Evolutionary conservation across 129 eudicot species (phyloP).

Genomic region (Artemisia annua): DNA sequence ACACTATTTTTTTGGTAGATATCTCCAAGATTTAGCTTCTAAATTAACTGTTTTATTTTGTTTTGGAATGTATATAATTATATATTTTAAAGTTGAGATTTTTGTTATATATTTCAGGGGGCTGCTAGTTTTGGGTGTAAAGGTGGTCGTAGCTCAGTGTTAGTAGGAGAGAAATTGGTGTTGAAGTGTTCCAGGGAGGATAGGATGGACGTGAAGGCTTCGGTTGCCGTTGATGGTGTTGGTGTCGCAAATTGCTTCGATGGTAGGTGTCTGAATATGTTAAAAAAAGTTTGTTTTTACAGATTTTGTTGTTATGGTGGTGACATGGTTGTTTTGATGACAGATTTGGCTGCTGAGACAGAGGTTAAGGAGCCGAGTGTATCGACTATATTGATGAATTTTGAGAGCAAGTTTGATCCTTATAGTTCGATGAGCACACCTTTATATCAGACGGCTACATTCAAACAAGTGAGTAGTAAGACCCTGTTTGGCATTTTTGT

Average conservation of each 20-base stretch:
- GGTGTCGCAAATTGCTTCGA: slow-evolving; percentile 41
- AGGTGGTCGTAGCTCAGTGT: slow-evolving; percentile 15
- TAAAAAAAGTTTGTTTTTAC: neutral
- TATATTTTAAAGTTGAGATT: neutral
- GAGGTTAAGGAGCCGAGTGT: slow-evolving; percentile 67
- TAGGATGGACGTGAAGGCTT: slow-evolving; percentile 60
- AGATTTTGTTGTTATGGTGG: slow-evolving; percentile 8
- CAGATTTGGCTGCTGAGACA: slow-evolving; percentile 37
- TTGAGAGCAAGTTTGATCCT: slow-evolving; percentile 84
- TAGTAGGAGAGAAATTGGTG: slow-evolving; percentile 35
- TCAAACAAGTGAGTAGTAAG: slow-evolving; percentile 60
- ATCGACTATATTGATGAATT: slow-evolving; percentile 89
- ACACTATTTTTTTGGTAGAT: neutral
- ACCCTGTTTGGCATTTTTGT: no score
- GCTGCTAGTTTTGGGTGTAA: slow-evolving; percentile 41
- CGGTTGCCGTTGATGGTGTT: slow-evolving; percentile 45
- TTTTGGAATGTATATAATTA: neutral
- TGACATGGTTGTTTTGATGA: slow-evolving; percentile 27
- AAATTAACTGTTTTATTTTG: neutral
- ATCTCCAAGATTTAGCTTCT: no score
- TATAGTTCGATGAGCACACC: slow-evolving; percentile 85
- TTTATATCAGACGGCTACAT: slow-evolving; percentile 93
- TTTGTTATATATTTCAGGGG: slow-evolving; percentile 14
- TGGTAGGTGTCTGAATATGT: slow-evolving; percentile 38
- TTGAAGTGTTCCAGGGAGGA: slow-evolving; percentile 57